These are phyloP conservation scores for Paracorniculantispora psalliotae DNA, from an alignment of 2,329 filamentous ascomycete species.

Conservation along the genomic window DNA sequence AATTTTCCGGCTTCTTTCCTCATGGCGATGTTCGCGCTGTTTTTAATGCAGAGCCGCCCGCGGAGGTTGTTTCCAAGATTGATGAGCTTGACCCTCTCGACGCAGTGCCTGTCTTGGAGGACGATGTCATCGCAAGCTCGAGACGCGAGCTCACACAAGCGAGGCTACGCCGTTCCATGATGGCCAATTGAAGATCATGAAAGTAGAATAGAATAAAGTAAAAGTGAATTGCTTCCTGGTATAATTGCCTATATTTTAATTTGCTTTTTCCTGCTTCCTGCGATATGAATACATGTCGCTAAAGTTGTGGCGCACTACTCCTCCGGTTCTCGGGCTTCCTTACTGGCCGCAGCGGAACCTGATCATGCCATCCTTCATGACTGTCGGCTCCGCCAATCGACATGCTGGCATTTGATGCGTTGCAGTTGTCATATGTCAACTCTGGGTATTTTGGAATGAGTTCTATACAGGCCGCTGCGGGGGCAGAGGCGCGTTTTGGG, in stretches of 20 bases:
- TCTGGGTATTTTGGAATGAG: background rate
- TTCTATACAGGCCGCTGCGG: background rate
- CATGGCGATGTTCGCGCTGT: slow-evolving; percentile 58
- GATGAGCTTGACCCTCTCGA: slow-evolving; percentile 30
- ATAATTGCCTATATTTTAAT: background rate
- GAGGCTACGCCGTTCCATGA: background rate
- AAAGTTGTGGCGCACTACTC: background rate
- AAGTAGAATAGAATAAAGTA: background rate
- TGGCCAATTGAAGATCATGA: background rate
- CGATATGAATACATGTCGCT: background rate
- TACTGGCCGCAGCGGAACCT: background rate
- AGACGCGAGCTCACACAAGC: background rate
- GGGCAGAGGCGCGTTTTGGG: background rate
- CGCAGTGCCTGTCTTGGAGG: slow-evolving; percentile 29
- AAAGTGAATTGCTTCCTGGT: background rate
- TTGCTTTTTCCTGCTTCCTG: background rate
- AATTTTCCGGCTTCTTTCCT: slow-evolving; percentile 47
- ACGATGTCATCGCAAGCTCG: slow-evolving; percentile 26
- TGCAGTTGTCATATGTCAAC: background rate
- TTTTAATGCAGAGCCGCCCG: slow-evolving; percentile 55
- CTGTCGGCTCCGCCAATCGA: background rate
- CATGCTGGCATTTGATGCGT: background rate
- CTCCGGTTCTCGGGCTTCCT: background rate
- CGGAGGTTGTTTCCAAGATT: slow-evolving; percentile 30
- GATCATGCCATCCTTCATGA: background rate